Evolutionary conservation across 116 monocot genomes (phyloP).

Genomic region (Trichopus zeylanicus): DNA sequence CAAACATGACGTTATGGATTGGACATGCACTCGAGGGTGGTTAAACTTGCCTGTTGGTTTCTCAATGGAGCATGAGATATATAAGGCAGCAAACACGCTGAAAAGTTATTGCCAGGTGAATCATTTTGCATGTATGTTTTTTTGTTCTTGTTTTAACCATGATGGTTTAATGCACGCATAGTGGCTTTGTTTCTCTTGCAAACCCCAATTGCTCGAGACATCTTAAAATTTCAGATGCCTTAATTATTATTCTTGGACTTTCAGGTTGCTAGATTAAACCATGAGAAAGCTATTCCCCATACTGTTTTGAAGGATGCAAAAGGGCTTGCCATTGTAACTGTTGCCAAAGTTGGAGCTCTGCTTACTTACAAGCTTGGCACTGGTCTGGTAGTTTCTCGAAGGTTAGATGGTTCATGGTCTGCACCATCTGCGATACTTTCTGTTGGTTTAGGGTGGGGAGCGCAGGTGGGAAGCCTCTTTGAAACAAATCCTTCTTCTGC

Average conservation of each 20-base stretch:
- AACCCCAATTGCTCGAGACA: neutral
- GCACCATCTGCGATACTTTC: slow-evolving; percentile 91
- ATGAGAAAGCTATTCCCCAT: slow-evolving; percentile 81
- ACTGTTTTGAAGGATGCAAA: slow-evolving; percentile 71
- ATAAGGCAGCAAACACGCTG: slow-evolving; percentile 80
- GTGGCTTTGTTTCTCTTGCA: neutral
- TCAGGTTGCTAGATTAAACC: slow-evolving; percentile 68
- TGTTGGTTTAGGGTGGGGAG: slow-evolving; percentile 84
- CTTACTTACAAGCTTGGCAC: slow-evolving; percentile 93
- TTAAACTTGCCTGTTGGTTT: slow-evolving; percentile 86
- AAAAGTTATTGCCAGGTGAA: slow-evolving; percentile 78
- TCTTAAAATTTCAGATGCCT: neutral
- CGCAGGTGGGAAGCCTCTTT: slow-evolving; percentile 1
- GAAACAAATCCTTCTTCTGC: no score
- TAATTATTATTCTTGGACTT: neutral
- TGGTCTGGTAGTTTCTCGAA: slow-evolving; percentile 79
- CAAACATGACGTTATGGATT: slow-evolving; percentile 94
- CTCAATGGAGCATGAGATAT: slow-evolving; percentile 94
- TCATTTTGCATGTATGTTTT: neutral
- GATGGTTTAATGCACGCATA: no score
- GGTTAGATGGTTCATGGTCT: slow-evolving; percentile 85
- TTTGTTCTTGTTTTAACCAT: neutral
- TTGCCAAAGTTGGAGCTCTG: slow-evolving; percentile 74
- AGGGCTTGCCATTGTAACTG: slow-evolving; percentile 90
- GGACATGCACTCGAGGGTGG: slow-evolving; percentile 90